A percentile compares a stretch with the other conserved stretches of the same genome.
Conservation (phyloP, 805 yeast genomes). For the Yamadazyma nakazawae region DNA sequence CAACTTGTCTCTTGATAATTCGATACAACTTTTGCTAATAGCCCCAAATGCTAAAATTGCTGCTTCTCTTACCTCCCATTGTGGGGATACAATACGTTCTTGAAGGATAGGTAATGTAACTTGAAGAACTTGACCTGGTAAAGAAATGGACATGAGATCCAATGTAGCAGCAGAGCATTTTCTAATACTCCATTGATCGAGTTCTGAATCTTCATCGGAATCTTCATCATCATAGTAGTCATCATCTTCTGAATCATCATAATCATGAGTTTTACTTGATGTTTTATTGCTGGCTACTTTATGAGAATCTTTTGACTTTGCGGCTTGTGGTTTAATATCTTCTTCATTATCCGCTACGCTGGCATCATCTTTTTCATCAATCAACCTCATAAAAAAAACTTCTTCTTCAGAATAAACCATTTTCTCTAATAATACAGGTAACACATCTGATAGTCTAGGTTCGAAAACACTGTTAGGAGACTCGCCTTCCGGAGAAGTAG, state of each 20-base stretch:
- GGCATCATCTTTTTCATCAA: slow-evolving; percentile 75
- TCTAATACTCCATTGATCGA: slow-evolving; percentile 83
- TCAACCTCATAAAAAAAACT: slow-evolving; percentile 55
- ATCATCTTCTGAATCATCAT: slow-evolving; percentile 15
- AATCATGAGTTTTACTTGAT: slow-evolving; percentile 6
- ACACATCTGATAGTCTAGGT: slow-evolving; percentile 56
- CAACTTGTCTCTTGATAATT: slow-evolving; percentile 63
- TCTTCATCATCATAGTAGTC: slow-evolving; percentile 39
- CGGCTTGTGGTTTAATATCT: slow-evolving; percentile 81
- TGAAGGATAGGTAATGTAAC: slow-evolving; percentile 73
- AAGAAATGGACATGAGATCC: slow-evolving; percentile 69
- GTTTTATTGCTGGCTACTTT: slow-evolving; percentile 17
- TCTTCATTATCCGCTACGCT: slow-evolving; percentile 77
- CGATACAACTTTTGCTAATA: slow-evolving; percentile 83
- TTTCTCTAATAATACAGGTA: slow-evolving; percentile 74
- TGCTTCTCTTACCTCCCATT: slow-evolving; percentile 92
- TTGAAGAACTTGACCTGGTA: slow-evolving; percentile 64
- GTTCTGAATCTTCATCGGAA: slow-evolving; percentile 66
- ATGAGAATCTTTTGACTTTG: slow-evolving; percentile 52
- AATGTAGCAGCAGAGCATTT: slow-evolving; percentile 94
- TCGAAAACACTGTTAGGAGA: slow-evolving; percentile 36
- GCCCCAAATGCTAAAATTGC: slow-evolving; percentile 95
- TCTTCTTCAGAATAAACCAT: slow-evolving; percentile 91
- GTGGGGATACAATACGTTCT: slow-evolving; percentile 59
- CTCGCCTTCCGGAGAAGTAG: slow-evolving; percentile 58